phyloP scores from a whole-genome alignment of 1,284 basidiomycete species.

The Bondarzewia mesenterica region DNA sequence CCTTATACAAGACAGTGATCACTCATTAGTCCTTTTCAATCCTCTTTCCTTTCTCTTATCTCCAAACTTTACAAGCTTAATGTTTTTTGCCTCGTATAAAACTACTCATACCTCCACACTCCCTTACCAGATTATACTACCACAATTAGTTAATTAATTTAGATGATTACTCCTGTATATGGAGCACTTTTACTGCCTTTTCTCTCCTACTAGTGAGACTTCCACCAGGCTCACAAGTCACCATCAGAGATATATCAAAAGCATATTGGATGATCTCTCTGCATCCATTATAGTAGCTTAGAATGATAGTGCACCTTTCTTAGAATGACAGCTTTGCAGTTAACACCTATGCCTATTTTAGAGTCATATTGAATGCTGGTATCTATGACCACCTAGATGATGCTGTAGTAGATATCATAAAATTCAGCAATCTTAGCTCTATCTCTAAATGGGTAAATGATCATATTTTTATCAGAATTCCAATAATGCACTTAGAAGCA shows the following conservation, averaged over 20 bases:
- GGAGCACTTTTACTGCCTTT: constrained; percentile 28
- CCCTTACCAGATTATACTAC: too few relatives aligned
- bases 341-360: constrained; percentile 24
- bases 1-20: too few relatives aligned
- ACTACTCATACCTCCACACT: too few relatives aligned
- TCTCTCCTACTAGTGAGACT: constrained; percentile 21
- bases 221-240: constrained; percentile 26
- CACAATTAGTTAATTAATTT: constrained; percentile 30
- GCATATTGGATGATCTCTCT: constrained; percentile 27
- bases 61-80: too few relatives aligned
- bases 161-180: constrained; percentile 27
- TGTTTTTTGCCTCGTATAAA: too few relatives aligned
- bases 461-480: constrained; percentile 27
- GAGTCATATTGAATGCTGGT: constrained; percentile 20
- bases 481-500: constrained; percentile 3
- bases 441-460: constrained; percentile 33
- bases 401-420: constrained; percentile 22
- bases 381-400: constrained; percentile 23
- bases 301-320: constrained; percentile 17
- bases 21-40: too few relatives aligned
- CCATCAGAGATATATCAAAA: constrained; percentile 23
- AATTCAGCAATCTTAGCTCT: constrained; percentile 21
- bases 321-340: constrained; percentile 17
- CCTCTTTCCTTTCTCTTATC: too few relatives aligned
- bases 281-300: constrained; percentile 25